phyloP scores from a whole-genome alignment of 2,329 filamentous ascomycete species.

The Fusarium armeniacum region DNA sequence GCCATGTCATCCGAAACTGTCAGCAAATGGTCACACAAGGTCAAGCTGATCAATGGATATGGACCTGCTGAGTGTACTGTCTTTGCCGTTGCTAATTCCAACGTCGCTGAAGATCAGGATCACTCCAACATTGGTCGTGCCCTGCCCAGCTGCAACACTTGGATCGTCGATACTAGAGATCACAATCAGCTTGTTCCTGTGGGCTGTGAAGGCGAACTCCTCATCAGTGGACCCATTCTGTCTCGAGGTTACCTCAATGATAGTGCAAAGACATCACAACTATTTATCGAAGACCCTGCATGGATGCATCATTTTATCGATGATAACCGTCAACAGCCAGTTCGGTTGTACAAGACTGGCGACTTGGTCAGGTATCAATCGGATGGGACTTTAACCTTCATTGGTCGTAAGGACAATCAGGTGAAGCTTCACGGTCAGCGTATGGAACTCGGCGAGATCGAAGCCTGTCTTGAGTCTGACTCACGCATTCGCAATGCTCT shows the following conservation, averaged over 20 bases:
- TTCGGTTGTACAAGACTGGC: slow-evolving; percentile 60
- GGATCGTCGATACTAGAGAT: slow-evolving; percentile 41
- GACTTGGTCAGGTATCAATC: slow-evolving; percentile 60
- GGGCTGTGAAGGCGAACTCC: slow-evolving; percentile 39
- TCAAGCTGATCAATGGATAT: slow-evolving; percentile 45
- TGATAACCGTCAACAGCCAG: fast-evolving
- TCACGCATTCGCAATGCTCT: slow-evolving; percentile 64
- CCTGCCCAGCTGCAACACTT: slow-evolving; percentile 16
- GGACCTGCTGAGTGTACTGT: slow-evolving; percentile 44
- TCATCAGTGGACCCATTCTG: slow-evolving; percentile 40
- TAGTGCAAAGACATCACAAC: neutral
- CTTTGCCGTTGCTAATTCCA: slow-evolving; percentile 23
- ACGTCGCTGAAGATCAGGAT: neutral
- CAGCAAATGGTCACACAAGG: slow-evolving; percentile 33
- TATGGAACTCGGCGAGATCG: slow-evolving; percentile 61
- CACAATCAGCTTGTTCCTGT: slow-evolving; percentile 36
- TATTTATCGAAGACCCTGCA: slow-evolving; percentile 11
- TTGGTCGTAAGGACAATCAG: slow-evolving; percentile 64
- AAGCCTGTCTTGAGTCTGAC: slow-evolving; percentile 65
- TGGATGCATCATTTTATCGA: slow-evolving; percentile 6
- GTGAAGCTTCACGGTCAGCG: slow-evolving; percentile 61
- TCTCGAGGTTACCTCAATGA: slow-evolving; percentile 30
- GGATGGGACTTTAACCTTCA: slow-evolving; percentile 58
- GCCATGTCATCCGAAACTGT: slow-evolving; percentile 33
- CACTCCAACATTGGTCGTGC: slow-evolving; percentile 27